Evolutionary conservation across 805 yeast species (phyloP).

Genomic region (Candida qinlingensis): DNA sequence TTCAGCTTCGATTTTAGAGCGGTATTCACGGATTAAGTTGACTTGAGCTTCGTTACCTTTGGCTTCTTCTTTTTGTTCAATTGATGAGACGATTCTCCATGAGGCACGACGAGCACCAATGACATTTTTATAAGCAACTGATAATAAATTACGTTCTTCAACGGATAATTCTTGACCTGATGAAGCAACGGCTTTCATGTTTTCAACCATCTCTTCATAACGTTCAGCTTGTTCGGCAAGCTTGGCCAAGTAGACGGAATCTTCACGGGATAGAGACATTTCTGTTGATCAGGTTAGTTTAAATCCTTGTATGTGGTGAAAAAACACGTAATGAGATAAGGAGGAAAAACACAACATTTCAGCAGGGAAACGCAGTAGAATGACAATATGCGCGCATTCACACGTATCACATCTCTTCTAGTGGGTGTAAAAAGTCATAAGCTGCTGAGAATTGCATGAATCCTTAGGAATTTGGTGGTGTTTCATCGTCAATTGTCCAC

Average conservation of each 20-base stretch:
- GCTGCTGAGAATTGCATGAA: too few species aligned
- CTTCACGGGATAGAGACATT: slow-evolving; percentile 90
- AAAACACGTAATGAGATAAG: background rate
- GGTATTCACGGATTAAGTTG: slow-evolving; percentile 83
- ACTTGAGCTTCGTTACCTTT: slow-evolving; percentile 94
- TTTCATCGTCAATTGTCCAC: background rate
- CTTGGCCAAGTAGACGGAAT: slow-evolving; percentile 95
- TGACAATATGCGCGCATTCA: too few species aligned
- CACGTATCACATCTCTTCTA: too few species aligned
- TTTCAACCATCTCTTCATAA: slow-evolving; percentile 98
- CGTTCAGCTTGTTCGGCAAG: slow-evolving; percentile 99
- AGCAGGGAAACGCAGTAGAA: background rate
- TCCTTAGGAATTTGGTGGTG: background rate
- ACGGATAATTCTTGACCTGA: slow-evolving; percentile 93
- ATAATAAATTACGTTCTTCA: slow-evolving; percentile 94
- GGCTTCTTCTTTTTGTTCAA: slow-evolving; percentile 96
- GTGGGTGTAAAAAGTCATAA: too few species aligned
- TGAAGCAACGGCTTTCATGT: slow-evolving; percentile 96
- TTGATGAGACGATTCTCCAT: slow-evolving; percentile 97
- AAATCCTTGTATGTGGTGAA: background rate
- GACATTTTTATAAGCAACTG: slow-evolving; percentile 97
- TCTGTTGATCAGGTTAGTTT: slow-evolving; percentile 5
- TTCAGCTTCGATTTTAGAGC: slow-evolving; percentile 90
- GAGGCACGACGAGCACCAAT: slow-evolving; percentile 99
- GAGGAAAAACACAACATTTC: background rate